Base-by-base conservation (phyloP, 495 filamentous ascomycete species). In the Pyronema omphalodes region DNA sequence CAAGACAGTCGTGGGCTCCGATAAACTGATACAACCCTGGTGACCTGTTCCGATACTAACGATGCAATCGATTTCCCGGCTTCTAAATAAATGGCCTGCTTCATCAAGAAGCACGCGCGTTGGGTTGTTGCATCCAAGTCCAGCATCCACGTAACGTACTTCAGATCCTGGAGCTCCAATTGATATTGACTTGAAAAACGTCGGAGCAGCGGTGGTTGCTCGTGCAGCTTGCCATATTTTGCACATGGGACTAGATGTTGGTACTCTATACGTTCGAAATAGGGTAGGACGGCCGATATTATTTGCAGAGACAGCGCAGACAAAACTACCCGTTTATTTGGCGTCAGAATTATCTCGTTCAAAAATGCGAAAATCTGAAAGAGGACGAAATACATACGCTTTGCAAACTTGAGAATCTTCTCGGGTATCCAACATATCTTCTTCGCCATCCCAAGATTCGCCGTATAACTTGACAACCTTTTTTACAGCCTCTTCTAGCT, bases 171-270 rank as follows among this genome's bases (percentile, higher is more conserved):
- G 9, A n/a, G 19, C 53, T 6, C 60, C 65, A 12, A 70, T 53
- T 14, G 54, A 51, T n/a, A 70, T 63, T 1, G 62, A 60, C 47
- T 70, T 64, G 58, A 71, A 73, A 43, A 68, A 71, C 0, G 62
- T 64, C 2, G 69, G 62, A 1, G 70, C 71, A 0, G 70, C 70
- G 2, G 69, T 65, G 1, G 70, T 73, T 4, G 69, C 70, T 0
- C 66, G 62, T 7, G 68, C 70, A 6, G 69, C 68, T 37, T 73
- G 49, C 66, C 67, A 71, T 3, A 72, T 65, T 34, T 66, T 64
- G 54, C 58, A 66, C 39, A 43, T 45, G 8, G 47, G 9, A 35
- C n/a, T 8, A 3, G 44, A 46, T 4, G 15, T 9, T 57, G 55
- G 55, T 1, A 55, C 33, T 11, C 33, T 52, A 37, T 61, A 63